Conservation (phyloP, 257 asterid species). For the Ehretia macrophylla region DNA sequence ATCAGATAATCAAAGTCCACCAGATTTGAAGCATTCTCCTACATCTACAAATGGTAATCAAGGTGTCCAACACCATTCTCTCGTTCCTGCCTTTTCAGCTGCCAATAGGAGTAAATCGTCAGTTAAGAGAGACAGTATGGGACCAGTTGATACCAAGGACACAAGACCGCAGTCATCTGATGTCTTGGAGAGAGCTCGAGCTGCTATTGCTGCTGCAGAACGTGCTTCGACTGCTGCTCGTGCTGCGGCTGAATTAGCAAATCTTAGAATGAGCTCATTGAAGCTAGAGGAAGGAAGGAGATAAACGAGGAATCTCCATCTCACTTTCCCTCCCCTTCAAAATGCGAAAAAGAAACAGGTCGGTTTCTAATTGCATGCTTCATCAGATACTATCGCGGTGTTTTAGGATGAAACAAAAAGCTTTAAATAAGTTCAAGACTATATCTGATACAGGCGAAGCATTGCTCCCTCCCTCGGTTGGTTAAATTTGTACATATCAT, state of each 20-base stretch:
- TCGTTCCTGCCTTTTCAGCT: constrained; percentile 16
- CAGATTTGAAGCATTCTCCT: constrained; percentile 22
- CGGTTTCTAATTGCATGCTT: too few species aligned
- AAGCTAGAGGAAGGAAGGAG: constrained; percentile 34
- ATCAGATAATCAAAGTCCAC: constrained; percentile 21
- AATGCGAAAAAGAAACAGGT: too few species aligned
- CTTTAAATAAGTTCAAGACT: too few species aligned
- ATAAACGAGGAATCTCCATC: neutral
- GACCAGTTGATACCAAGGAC: constrained; percentile 24
- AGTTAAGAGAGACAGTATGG: constrained; percentile 16
- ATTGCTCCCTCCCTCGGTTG: neutral
- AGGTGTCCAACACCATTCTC: constrained; percentile 20
- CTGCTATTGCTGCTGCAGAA: constrained; percentile 85
- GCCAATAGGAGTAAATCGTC: constrained; percentile 23
- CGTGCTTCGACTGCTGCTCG: constrained; percentile 96
- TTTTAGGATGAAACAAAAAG: too few species aligned
- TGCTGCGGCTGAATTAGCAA: constrained; percentile 74
- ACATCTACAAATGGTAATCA: constrained; percentile 27
- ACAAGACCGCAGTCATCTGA: constrained; percentile 39
- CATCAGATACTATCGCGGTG: too few species aligned
- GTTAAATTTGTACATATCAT: neutral
- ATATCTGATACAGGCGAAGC: neutral
- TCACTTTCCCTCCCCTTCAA: too few species aligned
- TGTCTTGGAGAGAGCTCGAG: constrained; percentile 60
- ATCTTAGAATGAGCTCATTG: constrained; percentile 27